phyloP scores from a whole-genome alignment of 768 basidiomycete genomes.

The Tricholoma saponaceum region DNA sequence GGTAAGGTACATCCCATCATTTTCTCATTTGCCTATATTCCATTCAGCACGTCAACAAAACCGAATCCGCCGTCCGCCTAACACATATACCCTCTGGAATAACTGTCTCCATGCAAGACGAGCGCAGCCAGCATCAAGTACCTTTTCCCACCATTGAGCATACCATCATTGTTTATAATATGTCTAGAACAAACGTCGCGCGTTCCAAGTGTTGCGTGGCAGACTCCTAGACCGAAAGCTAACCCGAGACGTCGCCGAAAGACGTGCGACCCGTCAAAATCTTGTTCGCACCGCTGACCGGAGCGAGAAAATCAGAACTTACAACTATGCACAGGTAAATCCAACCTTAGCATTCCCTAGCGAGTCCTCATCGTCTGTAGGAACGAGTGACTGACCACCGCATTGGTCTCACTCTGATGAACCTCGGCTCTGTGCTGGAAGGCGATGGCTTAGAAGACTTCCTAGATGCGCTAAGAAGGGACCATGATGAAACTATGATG shows the following conservation, averaged over 20 bases:
- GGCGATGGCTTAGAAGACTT: constrained; percentile 59
- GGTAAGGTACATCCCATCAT: constrained; percentile 35
- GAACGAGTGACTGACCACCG: constrained; percentile 94
- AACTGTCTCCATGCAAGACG: constrained; percentile 97
- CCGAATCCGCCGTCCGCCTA: constrained; percentile 93
- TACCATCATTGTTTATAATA: background rate
- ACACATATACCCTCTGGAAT: constrained; percentile 93
- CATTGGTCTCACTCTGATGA: constrained; percentile 71
- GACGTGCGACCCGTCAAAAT: constrained; percentile 62
- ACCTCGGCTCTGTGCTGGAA: constrained; percentile 61
- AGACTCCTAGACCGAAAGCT: constrained; percentile 83
- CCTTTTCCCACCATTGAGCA: background rate
- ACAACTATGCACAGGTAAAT: constrained; percentile 85
- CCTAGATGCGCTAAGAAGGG: constrained; percentile 49
- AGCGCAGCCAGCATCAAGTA: constrained; percentile 93
- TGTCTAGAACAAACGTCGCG: constrained; percentile 82
- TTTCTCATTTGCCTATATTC: background rate
- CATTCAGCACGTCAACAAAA: constrained; percentile 91
- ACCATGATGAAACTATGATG: constrained; percentile 53
- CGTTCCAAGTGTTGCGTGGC: constrained; percentile 85
- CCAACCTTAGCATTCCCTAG: background rate
- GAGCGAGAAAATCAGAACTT: constrained; percentile 94
- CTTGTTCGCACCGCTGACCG: constrained; percentile 82
- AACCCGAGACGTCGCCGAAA: constrained; percentile 61
- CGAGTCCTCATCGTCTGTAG: constrained; percentile 29